phyloP scores from a whole-genome alignment of 768 basidiomycete species.

The Leucosporidium yakuticum region DNA sequence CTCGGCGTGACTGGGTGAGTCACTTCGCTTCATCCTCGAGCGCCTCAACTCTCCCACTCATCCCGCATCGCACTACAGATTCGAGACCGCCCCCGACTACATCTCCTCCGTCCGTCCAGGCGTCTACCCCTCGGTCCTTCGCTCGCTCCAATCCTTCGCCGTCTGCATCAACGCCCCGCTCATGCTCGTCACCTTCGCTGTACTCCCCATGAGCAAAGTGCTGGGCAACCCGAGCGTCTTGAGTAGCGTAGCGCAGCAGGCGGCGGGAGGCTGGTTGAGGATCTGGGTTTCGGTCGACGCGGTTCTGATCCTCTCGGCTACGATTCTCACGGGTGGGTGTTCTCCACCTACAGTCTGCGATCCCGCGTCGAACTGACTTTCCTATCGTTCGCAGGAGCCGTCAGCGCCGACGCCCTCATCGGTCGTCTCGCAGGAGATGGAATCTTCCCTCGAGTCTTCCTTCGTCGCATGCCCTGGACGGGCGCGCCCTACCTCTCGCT shows the following conservation, averaged over 20 bases:
- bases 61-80: constrained; percentile 41
- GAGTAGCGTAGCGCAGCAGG: constrained; percentile 56
- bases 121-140: constrained; percentile 56
- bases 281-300: constrained; percentile 62
- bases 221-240: constrained; percentile 57
- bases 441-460: constrained; percentile 55
- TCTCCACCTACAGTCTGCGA: constrained; percentile 8
- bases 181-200: constrained; percentile 57
- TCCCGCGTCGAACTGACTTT: constrained; percentile 54
- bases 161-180: constrained; percentile 55
- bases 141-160: constrained; percentile 60
- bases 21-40: neutral
- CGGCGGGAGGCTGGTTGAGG: constrained; percentile 58
- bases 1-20: constrained; percentile 64
- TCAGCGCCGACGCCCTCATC: constrained; percentile 2
- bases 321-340: constrained; percentile 58
- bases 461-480: constrained; percentile 51
- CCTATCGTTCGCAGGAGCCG: constrained; percentile 48
- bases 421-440: constrained; percentile 46
- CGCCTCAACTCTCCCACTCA: constrained; percentile 34
- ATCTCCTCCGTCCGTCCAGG: constrained; percentile 57
- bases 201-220: constrained; percentile 54
- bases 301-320: constrained; percentile 64
- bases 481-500: constrained; percentile 55
- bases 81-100: constrained; percentile 55